Conservation (phyloP, 179 eudicot species). For the Spinacia oleracea region DNA sequence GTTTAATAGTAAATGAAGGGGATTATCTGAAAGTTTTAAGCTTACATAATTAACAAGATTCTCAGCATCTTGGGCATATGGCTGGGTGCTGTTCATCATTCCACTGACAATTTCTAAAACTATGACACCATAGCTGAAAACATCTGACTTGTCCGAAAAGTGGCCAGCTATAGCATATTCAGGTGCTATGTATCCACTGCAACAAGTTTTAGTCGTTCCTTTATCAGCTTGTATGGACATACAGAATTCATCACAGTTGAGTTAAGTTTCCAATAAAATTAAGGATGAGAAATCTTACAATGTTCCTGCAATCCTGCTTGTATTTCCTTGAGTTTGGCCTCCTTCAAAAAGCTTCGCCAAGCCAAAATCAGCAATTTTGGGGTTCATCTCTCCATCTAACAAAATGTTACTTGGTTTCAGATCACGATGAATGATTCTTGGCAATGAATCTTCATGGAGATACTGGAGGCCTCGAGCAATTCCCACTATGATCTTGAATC, state of each 20-base stretch:
- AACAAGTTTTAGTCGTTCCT: neutral
- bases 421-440: slow-evolving; percentile 25
- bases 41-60: slow-evolving; percentile 41
- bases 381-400: slow-evolving; percentile 26
- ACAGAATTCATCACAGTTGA: neutral
- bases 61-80: slow-evolving; percentile 25
- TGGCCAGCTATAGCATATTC: slow-evolving; percentile 30
- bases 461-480: slow-evolving; percentile 26
- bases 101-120: slow-evolving; percentile 44
- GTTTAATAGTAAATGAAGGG: neutral
- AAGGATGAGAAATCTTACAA: slow-evolving; percentile 48
- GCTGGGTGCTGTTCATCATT: slow-evolving; percentile 22
- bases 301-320: slow-evolving; percentile 40
- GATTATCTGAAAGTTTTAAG: neutral
- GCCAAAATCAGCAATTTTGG: slow-evolving; percentile 37
- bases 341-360: slow-evolving; percentile 30
- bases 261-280: too few relatives aligned
- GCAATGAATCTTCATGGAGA: slow-evolving; percentile 30
- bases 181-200: slow-evolving; percentile 38
- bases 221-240: slow-evolving; percentile 2
- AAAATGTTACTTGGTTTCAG: slow-evolving; percentile 13
- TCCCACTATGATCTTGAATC: slow-evolving; percentile 28
- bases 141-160: slow-evolving; percentile 33
- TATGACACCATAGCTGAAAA: slow-evolving; percentile 47
- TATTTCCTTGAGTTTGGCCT: slow-evolving; percentile 34